Evolutionary conservation across 495 filamentous ascomycete genomes (phyloP).

Genomic region (Hyaloscypha bicolor): DNA sequence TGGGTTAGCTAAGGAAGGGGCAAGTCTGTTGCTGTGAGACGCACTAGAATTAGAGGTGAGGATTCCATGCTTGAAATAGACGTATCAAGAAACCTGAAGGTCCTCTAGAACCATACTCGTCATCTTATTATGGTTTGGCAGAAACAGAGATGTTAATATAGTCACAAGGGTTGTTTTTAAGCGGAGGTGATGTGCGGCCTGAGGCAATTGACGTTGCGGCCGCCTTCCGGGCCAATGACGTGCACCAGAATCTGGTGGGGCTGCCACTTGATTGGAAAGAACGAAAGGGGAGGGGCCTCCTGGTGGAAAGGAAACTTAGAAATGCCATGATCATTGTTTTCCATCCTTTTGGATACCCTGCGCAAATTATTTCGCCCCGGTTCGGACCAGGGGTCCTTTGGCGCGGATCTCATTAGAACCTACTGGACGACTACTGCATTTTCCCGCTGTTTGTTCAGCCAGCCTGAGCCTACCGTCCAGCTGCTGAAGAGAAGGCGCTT

Average conservation of each 20-base stretch:
- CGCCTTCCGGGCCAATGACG: not conserved
- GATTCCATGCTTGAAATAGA: conserved; percentile 52
- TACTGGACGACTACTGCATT: not conserved
- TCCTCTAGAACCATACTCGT: not conserved
- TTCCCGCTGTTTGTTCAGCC: not conserved
- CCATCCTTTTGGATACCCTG: not conserved
- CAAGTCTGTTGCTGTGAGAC: conserved; percentile 12
- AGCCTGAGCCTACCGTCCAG: not conserved
- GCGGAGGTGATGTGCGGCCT: not conserved
- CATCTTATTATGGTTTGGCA: not conserved
- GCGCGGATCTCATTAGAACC: not conserved
- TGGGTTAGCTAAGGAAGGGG: conserved; percentile 8
- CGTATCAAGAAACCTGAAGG: not conserved
- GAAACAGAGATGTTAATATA: not conserved
- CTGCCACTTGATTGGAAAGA: not conserved
- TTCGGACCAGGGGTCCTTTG: not conserved
- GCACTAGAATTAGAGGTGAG: conserved; percentile 61
- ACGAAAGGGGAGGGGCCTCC: not conserved
- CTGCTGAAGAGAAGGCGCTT: not conserved
- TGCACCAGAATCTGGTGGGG: not conserved
- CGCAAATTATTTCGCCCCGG: not conserved
- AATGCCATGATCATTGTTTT: not conserved
- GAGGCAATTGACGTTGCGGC: not conserved
- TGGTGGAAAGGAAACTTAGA: not conserved
- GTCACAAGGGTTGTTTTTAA: not conserved